These are phyloP conservation scores for Primulina eburnea DNA, from an alignment of 257 asterid genomes.

Conservation along the genomic window DNA sequence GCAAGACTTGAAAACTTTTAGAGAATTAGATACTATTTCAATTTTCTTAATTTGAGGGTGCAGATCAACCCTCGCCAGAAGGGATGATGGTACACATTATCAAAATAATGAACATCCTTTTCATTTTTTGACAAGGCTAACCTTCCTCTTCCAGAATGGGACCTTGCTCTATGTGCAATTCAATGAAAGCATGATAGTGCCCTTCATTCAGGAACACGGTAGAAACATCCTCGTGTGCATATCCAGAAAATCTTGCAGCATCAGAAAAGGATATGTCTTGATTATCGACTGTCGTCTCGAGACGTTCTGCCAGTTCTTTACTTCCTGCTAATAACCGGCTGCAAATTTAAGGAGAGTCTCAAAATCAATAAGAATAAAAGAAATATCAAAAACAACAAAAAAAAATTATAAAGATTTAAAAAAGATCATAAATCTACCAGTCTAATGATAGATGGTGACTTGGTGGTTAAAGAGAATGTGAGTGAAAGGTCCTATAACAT, in stretches of 20 bases:
- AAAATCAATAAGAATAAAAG: conserved; percentile 24
- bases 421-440: neutral
- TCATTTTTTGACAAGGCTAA: conserved; percentile 17
- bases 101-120: neutral
- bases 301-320: conserved; percentile 56
- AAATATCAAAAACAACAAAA: neutral
- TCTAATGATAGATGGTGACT: neutral
- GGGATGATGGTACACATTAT: neutral
- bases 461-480: neutral
- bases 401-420: neutral
- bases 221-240: conserved; percentile 47
- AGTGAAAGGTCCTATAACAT: neutral
- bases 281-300: conserved; percentile 59
- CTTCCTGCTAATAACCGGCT: conserved; percentile 93
- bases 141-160: conserved; percentile 97
- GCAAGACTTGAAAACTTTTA: neutral
- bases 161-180: conserved; percentile 98
- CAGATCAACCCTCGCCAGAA: neutral
- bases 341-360: conserved; percentile 33
- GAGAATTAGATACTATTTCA: no score
- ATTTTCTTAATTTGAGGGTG: neutral
- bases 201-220: conserved; percentile 64
- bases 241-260: conserved; percentile 80
- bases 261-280: conserved; percentile 60
- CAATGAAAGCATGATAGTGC: conserved; percentile 72